Evolutionary conservation across 129 eudicot genomes (phyloP).

Genomic region (Daucus carota): DNA sequence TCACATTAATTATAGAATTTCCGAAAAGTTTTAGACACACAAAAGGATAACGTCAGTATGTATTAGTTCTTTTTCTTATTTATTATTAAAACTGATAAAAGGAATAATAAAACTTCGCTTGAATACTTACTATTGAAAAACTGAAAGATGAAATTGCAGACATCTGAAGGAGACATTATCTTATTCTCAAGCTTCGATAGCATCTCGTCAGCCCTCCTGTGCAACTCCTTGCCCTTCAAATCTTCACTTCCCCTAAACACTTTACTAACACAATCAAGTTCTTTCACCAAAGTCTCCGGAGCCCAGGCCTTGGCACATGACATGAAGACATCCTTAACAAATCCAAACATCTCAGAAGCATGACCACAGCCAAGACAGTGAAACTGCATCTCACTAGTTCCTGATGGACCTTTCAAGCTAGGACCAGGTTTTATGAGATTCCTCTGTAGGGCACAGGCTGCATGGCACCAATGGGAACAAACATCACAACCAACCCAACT

Average conservation of each 20-base stretch:
- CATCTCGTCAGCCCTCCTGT: constrained; percentile 49
- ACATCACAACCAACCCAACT: constrained; percentile 98
- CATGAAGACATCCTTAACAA: constrained; percentile 73
- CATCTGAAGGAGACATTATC: constrained; percentile 58
- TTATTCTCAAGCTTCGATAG: constrained; percentile 46
- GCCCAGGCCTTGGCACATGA: constrained; percentile 71
- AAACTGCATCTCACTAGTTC: constrained; percentile 78
- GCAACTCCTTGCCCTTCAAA: constrained; percentile 65
- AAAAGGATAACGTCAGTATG: not conserved
- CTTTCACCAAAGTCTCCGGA: constrained; percentile 49
- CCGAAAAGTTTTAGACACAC: not conserved
- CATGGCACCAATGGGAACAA: constrained; percentile 94
- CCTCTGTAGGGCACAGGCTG: constrained; percentile 57
- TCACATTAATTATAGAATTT: not conserved
- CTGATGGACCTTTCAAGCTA: constrained; percentile 52
- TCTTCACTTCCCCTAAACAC: constrained; percentile 63
- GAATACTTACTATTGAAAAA: constrained; percentile 63
- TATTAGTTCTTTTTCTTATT: not conserved
- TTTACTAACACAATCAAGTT: constrained; percentile 80
- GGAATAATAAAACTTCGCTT: not conserved
- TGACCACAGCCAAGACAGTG: constrained; percentile 86
- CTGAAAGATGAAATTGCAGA: constrained; percentile 50
- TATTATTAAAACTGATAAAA: too few relatives aligned
- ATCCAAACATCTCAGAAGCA: constrained; percentile 94
- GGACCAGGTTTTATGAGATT: constrained; percentile 75